Evolutionary conservation across 2,329 filamentous ascomycete species (phyloP), one percentile per base, ranked within the genome.

Genomic region (Fonsecaea multimorphosa): DNA sequence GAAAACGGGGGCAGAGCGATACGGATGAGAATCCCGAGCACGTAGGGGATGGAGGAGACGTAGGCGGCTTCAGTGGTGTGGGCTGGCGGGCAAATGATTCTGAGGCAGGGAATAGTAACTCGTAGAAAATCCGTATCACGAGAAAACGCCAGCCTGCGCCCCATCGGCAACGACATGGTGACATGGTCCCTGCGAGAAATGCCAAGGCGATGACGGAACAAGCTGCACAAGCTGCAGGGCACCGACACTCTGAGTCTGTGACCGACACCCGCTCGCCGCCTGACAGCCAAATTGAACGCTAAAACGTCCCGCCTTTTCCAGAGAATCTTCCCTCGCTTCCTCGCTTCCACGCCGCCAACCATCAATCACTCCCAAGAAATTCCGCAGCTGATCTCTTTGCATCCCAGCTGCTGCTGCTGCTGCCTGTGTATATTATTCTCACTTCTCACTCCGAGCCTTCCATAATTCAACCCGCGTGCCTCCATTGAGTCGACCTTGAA

Each of bases 361-460:
- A 38, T 40, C 38, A 3, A 49, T 49, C 44, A 24, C 19, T 49
- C 19, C 19, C 44, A 49, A 22, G 19, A 49, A 49, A 49, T 24
- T 49, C 19, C 44, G 44, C 19, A 49, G 44, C 22, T 24, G 44
- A 49, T 49, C 44, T 49, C 44, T 3, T 7, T 27, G 44, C 19
- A 0, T 14, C 44, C 44, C 24, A 19, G 51, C 34, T 54, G 59
- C 51, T 54, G 59, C 24, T 14, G 51, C 34, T 54, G 59, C 51
- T 54, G 59, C 59, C 59, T 61, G 59, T 61, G 59, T 64, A 54
- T 64, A 51, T 16, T 54, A 64, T 38, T 34, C 40, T 53, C 40
- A 40, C 27, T 9, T 40, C 27, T 52, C 54, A 57, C 29, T 27
- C 11, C 52, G 38, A 46, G 16, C 7, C 54, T 29, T 9, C 32